Percentiles rank a stretch among this genome's conserved stretches.
phyloP scores from a whole-genome alignment of 805 yeast genomes.

The Pichia occidentalis region DNA sequence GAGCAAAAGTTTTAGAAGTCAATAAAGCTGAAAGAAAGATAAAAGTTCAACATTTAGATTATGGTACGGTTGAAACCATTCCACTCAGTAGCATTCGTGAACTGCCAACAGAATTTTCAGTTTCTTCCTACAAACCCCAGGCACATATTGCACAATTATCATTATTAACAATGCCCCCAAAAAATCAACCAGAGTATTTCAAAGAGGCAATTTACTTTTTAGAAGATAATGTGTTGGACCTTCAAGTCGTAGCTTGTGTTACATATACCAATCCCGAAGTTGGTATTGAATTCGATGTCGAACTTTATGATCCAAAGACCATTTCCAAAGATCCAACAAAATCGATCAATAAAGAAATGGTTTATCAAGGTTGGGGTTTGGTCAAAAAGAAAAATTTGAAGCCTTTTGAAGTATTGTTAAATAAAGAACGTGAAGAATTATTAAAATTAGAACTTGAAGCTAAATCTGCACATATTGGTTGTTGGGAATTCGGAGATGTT shows the following conservation, averaged over 20 bases:
- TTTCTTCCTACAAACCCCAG: constrained; percentile 39
- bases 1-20: constrained; percentile 46
- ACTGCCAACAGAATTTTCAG: constrained; percentile 45
- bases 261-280: constrained; percentile 33
- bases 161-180: constrained; percentile 51
- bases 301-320: constrained; percentile 50
- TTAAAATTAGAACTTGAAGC: constrained; percentile 43
- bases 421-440: constrained; percentile 34
- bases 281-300: constrained; percentile 42
- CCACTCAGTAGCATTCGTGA: constrained; percentile 39
- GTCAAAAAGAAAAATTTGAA: constrained; percentile 35
- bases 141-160: constrained; percentile 51
- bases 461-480: constrained; percentile 45
- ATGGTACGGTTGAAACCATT: constrained; percentile 48
- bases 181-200: constrained; percentile 46
- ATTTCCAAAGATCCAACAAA: constrained; percentile 47
- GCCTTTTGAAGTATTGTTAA: constrained; percentile 32
- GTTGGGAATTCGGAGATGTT: constrained; percentile 75
- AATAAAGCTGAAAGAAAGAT: constrained; percentile 39
- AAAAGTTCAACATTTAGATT: constrained; percentile 55
- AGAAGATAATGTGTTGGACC: constrained; percentile 46
- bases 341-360: constrained; percentile 55
- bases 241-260: constrained; percentile 49
- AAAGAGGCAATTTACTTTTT: constrained; percentile 47
- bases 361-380: constrained; percentile 53